phyloP scores from a whole-genome alignment of 2,329 filamentous ascomycete genomes.

The Arthrobotrys megalospora region DNA sequence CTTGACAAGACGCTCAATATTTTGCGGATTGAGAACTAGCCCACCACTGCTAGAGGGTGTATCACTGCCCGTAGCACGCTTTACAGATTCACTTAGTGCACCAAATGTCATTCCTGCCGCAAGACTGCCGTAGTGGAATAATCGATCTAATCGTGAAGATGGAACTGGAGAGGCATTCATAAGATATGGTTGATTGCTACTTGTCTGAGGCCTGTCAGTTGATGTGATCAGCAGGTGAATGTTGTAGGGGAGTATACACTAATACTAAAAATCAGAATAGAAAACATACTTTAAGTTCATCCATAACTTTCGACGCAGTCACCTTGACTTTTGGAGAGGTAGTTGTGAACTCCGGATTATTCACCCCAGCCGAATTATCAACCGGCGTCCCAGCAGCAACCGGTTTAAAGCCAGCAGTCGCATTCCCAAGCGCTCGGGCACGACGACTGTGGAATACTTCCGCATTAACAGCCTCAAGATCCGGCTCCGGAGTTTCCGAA shows the following conservation, averaged over 20 bases:
- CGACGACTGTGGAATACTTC: conserved; percentile 75
- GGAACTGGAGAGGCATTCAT: conserved; percentile 92
- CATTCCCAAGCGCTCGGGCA: conserved; percentile 66
- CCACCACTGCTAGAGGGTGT: conserved; percentile 78
- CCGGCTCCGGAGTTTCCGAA: conserved; percentile 63
- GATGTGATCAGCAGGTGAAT: conserved; percentile 68
- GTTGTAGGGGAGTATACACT: conserved; percentile 64
- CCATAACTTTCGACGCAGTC: conserved; percentile 49
- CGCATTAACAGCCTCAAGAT: conserved; percentile 72
- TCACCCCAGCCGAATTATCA: conserved; percentile 62
- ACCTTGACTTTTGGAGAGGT: conserved; percentile 52
- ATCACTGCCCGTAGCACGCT: conserved; percentile 80
- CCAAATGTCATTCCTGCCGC: conserved; percentile 96
- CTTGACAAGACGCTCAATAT: conserved; percentile 92
- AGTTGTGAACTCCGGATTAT: conserved; percentile 55
- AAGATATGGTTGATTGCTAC: conserved; percentile 72
- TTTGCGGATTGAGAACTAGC: conserved; percentile 86
- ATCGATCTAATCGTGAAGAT: conserved; percentile 84
- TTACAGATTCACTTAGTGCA: conserved; percentile 86
- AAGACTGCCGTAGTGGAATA: conserved; percentile 96
- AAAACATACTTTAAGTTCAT: conserved; percentile 68
- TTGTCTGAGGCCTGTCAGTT: conserved; percentile 63
- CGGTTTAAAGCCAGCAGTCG: conserved; percentile 3
- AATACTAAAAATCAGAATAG: conserved; percentile 64
- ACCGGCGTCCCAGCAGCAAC: conserved; percentile 64